These are phyloP conservation scores for Hemisphaericaspora subhashii DNA, from an alignment of 1,139 yeast species.

Conservation along the genomic window DNA sequence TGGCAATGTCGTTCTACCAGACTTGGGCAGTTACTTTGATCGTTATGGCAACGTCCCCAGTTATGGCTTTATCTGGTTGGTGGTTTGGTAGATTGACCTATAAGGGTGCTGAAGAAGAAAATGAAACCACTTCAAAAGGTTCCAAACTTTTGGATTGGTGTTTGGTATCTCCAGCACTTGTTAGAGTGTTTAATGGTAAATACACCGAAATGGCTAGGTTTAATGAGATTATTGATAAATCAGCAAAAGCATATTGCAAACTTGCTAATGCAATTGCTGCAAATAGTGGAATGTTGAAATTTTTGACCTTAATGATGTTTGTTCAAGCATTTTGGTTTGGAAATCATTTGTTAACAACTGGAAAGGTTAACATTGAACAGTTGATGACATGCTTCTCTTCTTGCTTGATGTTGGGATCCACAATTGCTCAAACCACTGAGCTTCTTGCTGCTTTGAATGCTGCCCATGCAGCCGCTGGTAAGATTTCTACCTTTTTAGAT, in stretches of 20 bases:
- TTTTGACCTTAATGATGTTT: constrained; percentile 68
- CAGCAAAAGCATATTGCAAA: constrained; percentile 49
- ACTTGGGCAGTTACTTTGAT: constrained; percentile 86
- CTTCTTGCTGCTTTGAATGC: constrained; percentile 59
- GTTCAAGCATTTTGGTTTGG: constrained; percentile 96
- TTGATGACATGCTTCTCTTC: constrained; percentile 84
- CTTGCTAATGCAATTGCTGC: constrained; percentile 51
- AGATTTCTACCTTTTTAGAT: constrained; percentile 22
- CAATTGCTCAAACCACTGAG: constrained; percentile 51
- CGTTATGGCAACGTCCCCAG: constrained; percentile 68
- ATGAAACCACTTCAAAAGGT: constrained; percentile 52
- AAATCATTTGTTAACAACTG: constrained; percentile 54
- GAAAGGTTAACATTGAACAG: constrained; percentile 53
- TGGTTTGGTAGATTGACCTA: constrained; percentile 54
- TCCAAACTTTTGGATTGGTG: constrained; percentile 73
- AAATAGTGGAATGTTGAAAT: constrained; percentile 59
- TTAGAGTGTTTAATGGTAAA: constrained; percentile 64
- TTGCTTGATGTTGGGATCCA: constrained; percentile 67
- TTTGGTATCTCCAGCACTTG: constrained; percentile 55
- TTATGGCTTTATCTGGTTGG: constrained; percentile 53
- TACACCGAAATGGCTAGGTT: constrained; percentile 50
- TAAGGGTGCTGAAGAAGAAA: constrained; percentile 55
- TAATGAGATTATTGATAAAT: constrained; percentile 31
- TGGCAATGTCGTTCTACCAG: constrained; percentile 67
- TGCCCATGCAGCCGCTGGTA: constrained; percentile 60